Percentiles rank a stretch among this genome's conserved stretches.
Evolutionary conservation across 768 basidiomycete genomes (phyloP).

Genomic region (Pholiota molesta): DNA sequence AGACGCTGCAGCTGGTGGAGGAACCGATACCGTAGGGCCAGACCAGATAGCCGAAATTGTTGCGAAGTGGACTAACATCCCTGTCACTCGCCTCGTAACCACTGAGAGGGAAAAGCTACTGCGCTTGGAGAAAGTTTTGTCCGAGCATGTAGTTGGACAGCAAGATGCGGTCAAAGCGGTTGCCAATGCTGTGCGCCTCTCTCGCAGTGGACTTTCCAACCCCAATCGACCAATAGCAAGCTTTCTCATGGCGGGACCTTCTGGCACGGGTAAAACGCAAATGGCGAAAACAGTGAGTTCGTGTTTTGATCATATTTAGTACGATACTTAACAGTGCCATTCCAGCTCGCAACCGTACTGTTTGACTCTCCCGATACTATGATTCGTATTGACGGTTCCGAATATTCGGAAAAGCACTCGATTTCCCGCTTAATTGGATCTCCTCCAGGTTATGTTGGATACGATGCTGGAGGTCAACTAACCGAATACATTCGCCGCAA

Average conservation of each 20-base stretch:
- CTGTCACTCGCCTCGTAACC: conserved; percentile 84
- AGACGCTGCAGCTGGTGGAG: conserved; percentile 59
- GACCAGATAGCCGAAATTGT: conserved; percentile 96
- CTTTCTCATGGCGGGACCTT: conserved; percentile 92
- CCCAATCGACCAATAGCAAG: conserved; percentile 87
- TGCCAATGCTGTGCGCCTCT: conserved; percentile 90
- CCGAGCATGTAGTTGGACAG: conserved; percentile 84
- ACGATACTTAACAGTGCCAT: conserved; percentile 11
- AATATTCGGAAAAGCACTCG: conserved; percentile 81
- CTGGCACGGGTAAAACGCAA: conserved; percentile 89
- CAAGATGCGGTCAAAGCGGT: conserved; percentile 90
- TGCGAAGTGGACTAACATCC: conserved; percentile 90
- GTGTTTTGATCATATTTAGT: not conserved
- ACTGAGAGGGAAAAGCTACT: conserved; percentile 89
- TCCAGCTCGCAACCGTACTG: conserved; percentile 80
- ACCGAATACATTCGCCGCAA: conserved; percentile 93
- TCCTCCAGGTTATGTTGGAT: conserved; percentile 90
- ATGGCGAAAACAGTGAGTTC: conserved; percentile 82
- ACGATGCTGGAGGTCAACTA: conserved; percentile 88
- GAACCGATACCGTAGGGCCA: conserved; percentile 74
- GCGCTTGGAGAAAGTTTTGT: conserved; percentile 83
- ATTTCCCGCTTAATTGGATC: conserved; percentile 56
- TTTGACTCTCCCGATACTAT: conserved; percentile 92
- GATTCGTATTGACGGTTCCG: conserved; percentile 91
- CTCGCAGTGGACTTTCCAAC: conserved; percentile 92